Conservation (phyloP, 805 yeast species). For the Saccharomycopsis sp. region DNA sequence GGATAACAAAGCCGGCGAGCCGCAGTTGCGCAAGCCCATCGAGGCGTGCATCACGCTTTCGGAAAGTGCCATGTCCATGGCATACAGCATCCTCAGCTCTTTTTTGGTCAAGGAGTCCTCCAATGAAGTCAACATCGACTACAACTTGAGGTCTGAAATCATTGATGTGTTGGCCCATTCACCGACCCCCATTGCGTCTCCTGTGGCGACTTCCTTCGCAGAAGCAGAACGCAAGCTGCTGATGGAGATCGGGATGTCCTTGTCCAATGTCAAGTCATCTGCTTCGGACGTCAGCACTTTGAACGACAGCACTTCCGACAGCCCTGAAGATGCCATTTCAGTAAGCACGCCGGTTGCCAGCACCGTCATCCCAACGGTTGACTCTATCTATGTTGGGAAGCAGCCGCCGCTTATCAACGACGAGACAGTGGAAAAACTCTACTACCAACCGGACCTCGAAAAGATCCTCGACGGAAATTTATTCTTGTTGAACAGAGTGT, state of each 20-base stretch:
- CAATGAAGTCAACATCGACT: slow-evolving; percentile 60
- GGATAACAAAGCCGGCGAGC: background rate
- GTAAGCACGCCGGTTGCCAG: background rate
- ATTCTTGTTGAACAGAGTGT: slow-evolving; percentile 30
- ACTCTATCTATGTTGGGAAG: background rate
- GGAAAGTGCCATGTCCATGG: slow-evolving; percentile 49
- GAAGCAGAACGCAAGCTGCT: background rate
- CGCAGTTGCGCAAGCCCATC: background rate
- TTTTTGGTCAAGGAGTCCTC: slow-evolving; percentile 62
- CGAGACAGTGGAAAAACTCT: slow-evolving; percentile 1
- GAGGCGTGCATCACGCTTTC: slow-evolving; percentile 27
- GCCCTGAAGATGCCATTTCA: background rate
- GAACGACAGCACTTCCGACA: background rate
- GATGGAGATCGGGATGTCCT: slow-evolving; percentile 2
- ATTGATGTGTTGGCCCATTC: slow-evolving; percentile 33
- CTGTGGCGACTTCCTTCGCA: no score
- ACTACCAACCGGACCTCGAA: slow-evolving; percentile 30
- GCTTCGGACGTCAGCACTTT: background rate
- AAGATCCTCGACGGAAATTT: slow-evolving; percentile 29
- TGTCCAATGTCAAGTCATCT: slow-evolving; percentile 3
- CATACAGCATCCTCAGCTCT: slow-evolving; percentile 56
- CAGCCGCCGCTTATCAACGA: no score
- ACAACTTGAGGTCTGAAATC: slow-evolving; percentile 37
- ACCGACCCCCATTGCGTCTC: slow-evolving; percentile 24
- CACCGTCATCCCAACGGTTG: background rate